Evolutionary conservation across 1,284 basidiomycete species (phyloP).

Genomic region (Naganishia albida): DNA sequence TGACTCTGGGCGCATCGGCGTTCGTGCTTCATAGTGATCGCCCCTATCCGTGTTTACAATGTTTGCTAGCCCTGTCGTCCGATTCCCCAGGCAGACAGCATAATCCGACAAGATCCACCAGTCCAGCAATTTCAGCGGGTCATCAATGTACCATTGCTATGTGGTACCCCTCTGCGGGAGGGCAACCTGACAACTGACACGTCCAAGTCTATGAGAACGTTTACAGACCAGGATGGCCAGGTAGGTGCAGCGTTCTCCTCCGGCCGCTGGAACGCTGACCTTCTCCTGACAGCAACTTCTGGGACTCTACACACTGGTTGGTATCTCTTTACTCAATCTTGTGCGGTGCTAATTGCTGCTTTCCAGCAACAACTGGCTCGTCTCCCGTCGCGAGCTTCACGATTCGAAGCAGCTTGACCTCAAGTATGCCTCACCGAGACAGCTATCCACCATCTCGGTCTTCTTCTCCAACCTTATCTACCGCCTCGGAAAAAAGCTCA

Average conservation of each 20-base stretch:
- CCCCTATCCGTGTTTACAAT: background rate
- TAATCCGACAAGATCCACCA: too few species aligned
- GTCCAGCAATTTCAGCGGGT: too few species aligned
- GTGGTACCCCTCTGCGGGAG: too few species aligned
- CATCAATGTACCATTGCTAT: too few species aligned
- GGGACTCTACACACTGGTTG: conserved; percentile 56
- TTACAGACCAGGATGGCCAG: conserved; percentile 10
- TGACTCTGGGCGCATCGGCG: too few species aligned
- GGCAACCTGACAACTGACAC: too few species aligned
- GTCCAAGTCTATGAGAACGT: background rate
- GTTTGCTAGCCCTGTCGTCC: too few species aligned
- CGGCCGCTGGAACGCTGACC: background rate
- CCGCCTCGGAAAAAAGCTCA: conserved; percentile 80
- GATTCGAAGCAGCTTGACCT: conserved; percentile 74
- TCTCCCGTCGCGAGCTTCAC: conserved; percentile 72
- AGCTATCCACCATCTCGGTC: conserved; percentile 75
- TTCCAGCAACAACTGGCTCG: conserved; percentile 78
- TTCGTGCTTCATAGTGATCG: background rate
- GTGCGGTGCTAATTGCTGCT: background rate
- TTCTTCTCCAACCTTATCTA: conserved; percentile 84
- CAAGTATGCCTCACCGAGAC: conserved; percentile 71
- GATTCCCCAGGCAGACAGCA: too few species aligned
- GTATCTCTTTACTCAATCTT: conserved; percentile 2
- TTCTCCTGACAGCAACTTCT: conserved; percentile 49
- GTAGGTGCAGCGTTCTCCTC: background rate